phyloP scores from a whole-genome alignment of 2,329 filamentous ascomycete species.

The Penicillium olsonii region DNA sequence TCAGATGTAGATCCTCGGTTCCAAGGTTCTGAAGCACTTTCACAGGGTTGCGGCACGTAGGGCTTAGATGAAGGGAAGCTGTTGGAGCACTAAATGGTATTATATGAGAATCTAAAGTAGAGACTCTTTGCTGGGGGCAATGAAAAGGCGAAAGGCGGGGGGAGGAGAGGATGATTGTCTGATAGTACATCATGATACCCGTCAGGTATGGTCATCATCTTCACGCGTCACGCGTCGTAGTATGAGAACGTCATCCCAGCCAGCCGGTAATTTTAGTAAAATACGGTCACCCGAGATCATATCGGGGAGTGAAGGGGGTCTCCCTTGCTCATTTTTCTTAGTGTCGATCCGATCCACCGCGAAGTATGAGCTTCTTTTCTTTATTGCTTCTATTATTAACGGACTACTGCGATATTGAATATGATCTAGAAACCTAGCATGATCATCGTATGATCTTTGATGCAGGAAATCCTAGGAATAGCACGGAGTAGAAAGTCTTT shows the following conservation, averaged over 20 bases:
- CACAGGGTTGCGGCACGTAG: neutral
- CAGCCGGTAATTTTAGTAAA: neutral
- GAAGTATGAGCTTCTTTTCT: slow-evolving; percentile 4
- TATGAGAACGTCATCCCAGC: neutral
- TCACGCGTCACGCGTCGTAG: slow-evolving; percentile 31
- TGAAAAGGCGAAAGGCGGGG: slow-evolving; percentile 12
- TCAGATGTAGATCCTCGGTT: neutral
- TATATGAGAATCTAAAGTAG: slow-evolving; percentile 10
- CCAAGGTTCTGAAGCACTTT: neutral
- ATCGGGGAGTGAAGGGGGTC: slow-evolving; percentile 6
- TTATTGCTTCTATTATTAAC: slow-evolving; percentile 1
- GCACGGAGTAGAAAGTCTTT: neutral
- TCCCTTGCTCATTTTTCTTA: slow-evolving; percentile 14
- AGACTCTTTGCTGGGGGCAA: neutral
- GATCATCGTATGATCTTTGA: neutral
- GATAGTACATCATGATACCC: slow-evolving; percentile 10
- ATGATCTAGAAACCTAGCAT: neutral
- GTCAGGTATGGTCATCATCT: slow-evolving; percentile 33
- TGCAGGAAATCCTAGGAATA: neutral
- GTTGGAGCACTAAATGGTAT: slow-evolving; percentile 12
- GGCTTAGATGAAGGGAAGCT: neutral
- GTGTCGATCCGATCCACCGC: slow-evolving; percentile 10
- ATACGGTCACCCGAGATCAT: neutral
- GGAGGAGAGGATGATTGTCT: slow-evolving; percentile 18
- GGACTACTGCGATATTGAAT: slow-evolving; percentile 1